Evolutionary conservation across 2,329 filamentous ascomycete species (phyloP).

Genomic region (Phoma sp.): DNA sequence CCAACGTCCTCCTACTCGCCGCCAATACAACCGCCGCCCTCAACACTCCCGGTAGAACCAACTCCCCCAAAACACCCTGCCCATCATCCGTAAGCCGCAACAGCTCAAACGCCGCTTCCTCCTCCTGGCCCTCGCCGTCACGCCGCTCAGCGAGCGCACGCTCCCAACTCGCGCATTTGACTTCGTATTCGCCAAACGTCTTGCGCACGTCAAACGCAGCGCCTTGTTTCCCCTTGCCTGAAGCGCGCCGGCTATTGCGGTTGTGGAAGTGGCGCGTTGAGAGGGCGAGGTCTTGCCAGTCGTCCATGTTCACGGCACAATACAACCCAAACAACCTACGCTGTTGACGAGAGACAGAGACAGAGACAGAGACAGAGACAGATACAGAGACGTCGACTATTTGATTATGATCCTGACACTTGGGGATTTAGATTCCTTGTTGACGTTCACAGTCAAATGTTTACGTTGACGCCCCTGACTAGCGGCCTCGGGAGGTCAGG

Average conservation of each 20-base stretch:
- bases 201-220: conserved; percentile 32
- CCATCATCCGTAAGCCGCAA: conserved; percentile 29
- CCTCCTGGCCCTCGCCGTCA: background rate
- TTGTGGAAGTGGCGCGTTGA: conserved; percentile 37
- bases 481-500: background rate
- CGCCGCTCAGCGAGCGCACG: conserved; percentile 6
- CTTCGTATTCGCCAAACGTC: conserved; percentile 31
- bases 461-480: background rate
- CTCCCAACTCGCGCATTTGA: conserved; percentile 33
- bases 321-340: background rate
- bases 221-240: conserved; percentile 22
- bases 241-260: conserved; percentile 16
- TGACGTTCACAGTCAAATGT: background rate
- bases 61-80: conserved; percentile 29
- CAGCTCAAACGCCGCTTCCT: conserved; percentile 24
- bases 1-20: conserved; percentile 26
- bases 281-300: conserved; percentile 37
- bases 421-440: too few species aligned
- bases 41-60: conserved; percentile 25
- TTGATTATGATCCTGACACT: too few species aligned
- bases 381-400: too few species aligned
- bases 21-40: conserved; percentile 26
- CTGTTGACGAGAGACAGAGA: too few species aligned
- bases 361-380: too few species aligned
- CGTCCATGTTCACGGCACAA: conserved; percentile 19